Base-by-base conservation (phyloP, 768 basidiomycete genomes). In the Rhizopogon salebrosus region DNA sequence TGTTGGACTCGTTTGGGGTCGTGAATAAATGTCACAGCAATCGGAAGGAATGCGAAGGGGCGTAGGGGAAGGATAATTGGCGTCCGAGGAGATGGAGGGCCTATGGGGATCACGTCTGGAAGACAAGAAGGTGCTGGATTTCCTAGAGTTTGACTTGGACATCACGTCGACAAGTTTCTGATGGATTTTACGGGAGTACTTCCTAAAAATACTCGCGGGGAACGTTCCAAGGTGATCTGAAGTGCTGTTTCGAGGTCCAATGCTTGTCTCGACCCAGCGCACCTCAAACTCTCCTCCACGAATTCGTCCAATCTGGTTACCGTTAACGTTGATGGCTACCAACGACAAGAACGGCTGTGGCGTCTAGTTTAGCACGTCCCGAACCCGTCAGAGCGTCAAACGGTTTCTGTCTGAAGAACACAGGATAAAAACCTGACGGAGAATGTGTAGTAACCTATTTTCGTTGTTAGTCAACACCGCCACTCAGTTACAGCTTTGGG, bases 41-140 rank as follows among this genome's bases (percentile, higher is more conserved):
- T 70, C 67, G 54, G 62, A 63, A 58, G 58, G 71, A 24, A 54
- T 31, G 10, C 57, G 53, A 20, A 57, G 34, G 7, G 36, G 62
- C 51, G 39, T 40, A 36, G 13, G 41, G 51, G 54, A 55, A 54
- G 45, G 43, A 41, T 55, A 57, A 16, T 53, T 59, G 53, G 58
- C 34, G 49, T 52, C 54, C 42, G 53, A 54, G 9, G 54, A 51
- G 54, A 40, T 16, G 18, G 62, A 52, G 39, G 62, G 50, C 11
- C 64, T 64, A 63, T 73, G 73, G 62, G 75, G 77, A 66, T 79
- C 78, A 54, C 74, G 75, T 54, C 75, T 70, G 43, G 82, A 69
- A 24, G 84, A 84, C 31, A 83, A 63, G 62, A 83, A 80, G 7
- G 84, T 82, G 20, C 75, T 69, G 58, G 75, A 82, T 65, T 80